Evolutionary conservation across 495 filamentous ascomycete genomes (phyloP).

Genomic region (Pyrenula aspistea): DNA sequence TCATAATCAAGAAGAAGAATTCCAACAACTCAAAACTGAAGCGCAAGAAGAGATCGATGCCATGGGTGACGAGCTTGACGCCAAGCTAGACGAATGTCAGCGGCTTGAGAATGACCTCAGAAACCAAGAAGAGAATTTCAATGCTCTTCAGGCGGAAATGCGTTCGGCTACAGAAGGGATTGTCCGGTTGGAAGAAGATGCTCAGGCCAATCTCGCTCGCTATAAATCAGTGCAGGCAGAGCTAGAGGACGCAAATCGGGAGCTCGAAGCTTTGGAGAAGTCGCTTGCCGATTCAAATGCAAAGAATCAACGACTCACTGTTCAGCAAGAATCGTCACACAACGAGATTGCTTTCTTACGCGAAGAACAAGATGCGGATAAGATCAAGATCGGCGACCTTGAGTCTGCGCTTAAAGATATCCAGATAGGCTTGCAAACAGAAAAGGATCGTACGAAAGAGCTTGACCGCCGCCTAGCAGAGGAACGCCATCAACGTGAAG

Average conservation of each 20-base stretch:
- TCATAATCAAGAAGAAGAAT: slow-evolving; percentile 67
- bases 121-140: slow-evolving; percentile 59
- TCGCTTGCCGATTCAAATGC: slow-evolving; percentile 67
- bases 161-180: slow-evolving; percentile 76
- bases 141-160: slow-evolving; percentile 80
- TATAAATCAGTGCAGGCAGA: slow-evolving; percentile 66
- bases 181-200: slow-evolving; percentile 76
- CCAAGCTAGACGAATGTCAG: slow-evolving; percentile 59
- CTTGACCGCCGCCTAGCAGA: slow-evolving; percentile 64
- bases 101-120: slow-evolving; percentile 48
- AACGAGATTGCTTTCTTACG: slow-evolving; percentile 89
- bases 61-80: slow-evolving; percentile 68
- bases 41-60: slow-evolving; percentile 73
- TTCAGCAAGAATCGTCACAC: slow-evolving; percentile 86
- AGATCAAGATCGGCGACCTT: slow-evolving; percentile 92
- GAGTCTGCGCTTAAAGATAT: slow-evolving; percentile 67
- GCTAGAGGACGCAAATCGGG: slow-evolving; percentile 59
- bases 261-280: slow-evolving; percentile 65
- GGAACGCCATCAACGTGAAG: slow-evolving; percentile 76
- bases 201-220: slow-evolving; percentile 50
- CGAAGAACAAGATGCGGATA: slow-evolving; percentile 94
- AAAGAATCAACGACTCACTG: slow-evolving; percentile 72
- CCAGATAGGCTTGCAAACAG: slow-evolving; percentile 60
- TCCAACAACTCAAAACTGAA: slow-evolving; percentile 65
- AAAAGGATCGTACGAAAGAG: slow-evolving; percentile 67